Base-by-base conservation (phyloP, 2,329 filamentous ascomycete species). In the Talaromyces sp. region DNA sequence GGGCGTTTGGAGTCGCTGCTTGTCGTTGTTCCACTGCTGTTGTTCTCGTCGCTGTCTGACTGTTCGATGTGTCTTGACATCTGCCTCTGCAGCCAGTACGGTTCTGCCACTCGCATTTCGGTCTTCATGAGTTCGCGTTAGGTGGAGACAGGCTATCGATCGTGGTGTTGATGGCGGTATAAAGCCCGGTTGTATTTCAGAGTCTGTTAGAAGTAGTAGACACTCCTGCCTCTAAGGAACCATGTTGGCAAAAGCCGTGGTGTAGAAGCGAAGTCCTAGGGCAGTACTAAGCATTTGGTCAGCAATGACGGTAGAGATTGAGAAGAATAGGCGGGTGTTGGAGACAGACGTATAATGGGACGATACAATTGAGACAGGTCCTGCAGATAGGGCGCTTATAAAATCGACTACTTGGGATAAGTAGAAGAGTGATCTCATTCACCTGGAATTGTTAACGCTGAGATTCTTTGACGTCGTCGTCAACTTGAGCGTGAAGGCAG, bases 11-110 rank as follows among this genome's bases (percentile, higher is more conserved):
- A 58, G 8, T 63, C 62, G 22, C 50, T 62, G 39, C 63, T 45
- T 7, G 56, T 59, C 2, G 56, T 45, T n/a, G 49, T 62, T 5
- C 35, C 57, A 45, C 59, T 64, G 41, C 50, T 64, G 6, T 43
- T 62, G 7, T 49, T 64, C 2, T 64, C 62, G 22, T 66, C 65
- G 19, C 62, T 64, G 27, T 64, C 62, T 19, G 62, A 64, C 57
- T 61, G 62, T 41, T 61, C 31, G 22, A 59, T 57, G 45, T 66
- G 64, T 24, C 58, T 56, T 37, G 62, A 62, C 39, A 62, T 45
- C 43, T 64, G 62, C 50, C 62, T 64, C 19, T 61, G 65, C 58
- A 63, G 65, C 65, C 65, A 64, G 62, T 56, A 61, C 49, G 65
- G 63, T 58, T 66, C 62, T 49, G 62, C 57, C 16, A 64, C 43